Conservation (phyloP, 2,329 filamentous ascomycete genomes). For the Colletotrichum endophyticum region DNA sequence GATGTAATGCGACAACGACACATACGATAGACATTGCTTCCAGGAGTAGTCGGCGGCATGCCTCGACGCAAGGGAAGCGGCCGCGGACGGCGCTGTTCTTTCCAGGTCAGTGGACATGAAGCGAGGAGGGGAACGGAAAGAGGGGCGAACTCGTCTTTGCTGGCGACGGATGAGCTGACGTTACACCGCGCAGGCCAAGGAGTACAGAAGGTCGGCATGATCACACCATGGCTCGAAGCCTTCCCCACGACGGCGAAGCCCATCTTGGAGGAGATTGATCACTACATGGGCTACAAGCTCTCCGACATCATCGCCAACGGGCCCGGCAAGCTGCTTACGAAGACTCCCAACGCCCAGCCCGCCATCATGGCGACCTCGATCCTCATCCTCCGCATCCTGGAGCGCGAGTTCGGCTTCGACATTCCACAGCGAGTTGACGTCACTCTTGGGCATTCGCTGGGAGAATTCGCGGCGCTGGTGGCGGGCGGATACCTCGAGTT, state of each 20-base stretch:
- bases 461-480: slow-evolving; percentile 91
- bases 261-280: slow-evolving; percentile 87
- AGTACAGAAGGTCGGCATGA: slow-evolving; percentile 89
- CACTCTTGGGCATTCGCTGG: slow-evolving; percentile 87
- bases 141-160: neutral
- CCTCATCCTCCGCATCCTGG: slow-evolving; percentile 85
- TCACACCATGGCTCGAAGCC: slow-evolving; percentile 81
- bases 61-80: slow-evolving; percentile 37
- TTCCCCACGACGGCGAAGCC: slow-evolving; percentile 79
- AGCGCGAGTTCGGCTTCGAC: slow-evolving; percentile 82
- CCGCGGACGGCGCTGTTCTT: slow-evolving; percentile 66
- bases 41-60: slow-evolving; percentile 24
- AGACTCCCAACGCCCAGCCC: slow-evolving; percentile 88
- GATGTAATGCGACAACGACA: neutral
- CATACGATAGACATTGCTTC: slow-evolving; percentile 22
- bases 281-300: slow-evolving; percentile 74
- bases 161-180: neutral
- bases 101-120: slow-evolving; percentile 45
- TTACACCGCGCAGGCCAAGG: slow-evolving; percentile 69
- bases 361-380: slow-evolving; percentile 96
- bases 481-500: slow-evolving; percentile 82
- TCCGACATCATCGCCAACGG: slow-evolving; percentile 81
- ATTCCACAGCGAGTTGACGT: slow-evolving; percentile 76
- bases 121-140: neutral
- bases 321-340: slow-evolving; percentile 76